phyloP scores from a whole-genome alignment of 2,329 filamentous ascomycete species.

The Exophiala xenobiotica region DNA sequence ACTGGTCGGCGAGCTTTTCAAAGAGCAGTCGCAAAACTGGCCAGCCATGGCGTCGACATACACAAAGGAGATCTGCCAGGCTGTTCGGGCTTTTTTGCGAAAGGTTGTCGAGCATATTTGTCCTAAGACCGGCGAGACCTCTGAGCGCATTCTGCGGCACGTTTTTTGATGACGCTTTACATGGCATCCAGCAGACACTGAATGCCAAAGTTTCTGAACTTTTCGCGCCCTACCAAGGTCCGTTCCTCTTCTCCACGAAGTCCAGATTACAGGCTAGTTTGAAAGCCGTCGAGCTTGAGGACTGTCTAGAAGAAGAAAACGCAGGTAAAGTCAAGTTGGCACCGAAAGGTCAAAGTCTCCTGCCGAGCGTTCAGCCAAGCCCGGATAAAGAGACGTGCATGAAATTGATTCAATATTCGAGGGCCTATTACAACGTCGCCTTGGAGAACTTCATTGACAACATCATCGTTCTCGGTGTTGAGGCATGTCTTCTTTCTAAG shows the following conservation, averaged over 20 bases:
- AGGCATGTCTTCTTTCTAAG: constrained; percentile 40
- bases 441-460: constrained; percentile 40
- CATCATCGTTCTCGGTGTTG: constrained; percentile 38
- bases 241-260: constrained; percentile 21
- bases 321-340: constrained; percentile 5
- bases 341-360: constrained; percentile 11
- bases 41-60: constrained; percentile 4
- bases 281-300: constrained; percentile 1
- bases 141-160: constrained; percentile 25
- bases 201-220: constrained; percentile 30
- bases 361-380: constrained; percentile 1
- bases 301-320: neutral
- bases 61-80: constrained; percentile 18
- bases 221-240: constrained; percentile 25
- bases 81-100: constrained; percentile 25
- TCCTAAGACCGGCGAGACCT: constrained; percentile 1
- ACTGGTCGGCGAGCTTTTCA: constrained; percentile 18
- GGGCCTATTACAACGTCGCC: constrained; percentile 32
- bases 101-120: constrained; percentile 21
- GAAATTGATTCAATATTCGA: constrained; percentile 30
- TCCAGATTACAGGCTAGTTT: constrained; percentile 1
- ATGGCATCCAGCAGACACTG: constrained; percentile 24
- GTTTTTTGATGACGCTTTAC: constrained; percentile 26
- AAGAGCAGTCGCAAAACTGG: constrained; percentile 27
- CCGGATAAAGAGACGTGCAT: constrained; percentile 16